phyloP scores from a whole-genome alignment of 805 yeast genomes.

The Schwanniomyces vanrijiae region DNA sequence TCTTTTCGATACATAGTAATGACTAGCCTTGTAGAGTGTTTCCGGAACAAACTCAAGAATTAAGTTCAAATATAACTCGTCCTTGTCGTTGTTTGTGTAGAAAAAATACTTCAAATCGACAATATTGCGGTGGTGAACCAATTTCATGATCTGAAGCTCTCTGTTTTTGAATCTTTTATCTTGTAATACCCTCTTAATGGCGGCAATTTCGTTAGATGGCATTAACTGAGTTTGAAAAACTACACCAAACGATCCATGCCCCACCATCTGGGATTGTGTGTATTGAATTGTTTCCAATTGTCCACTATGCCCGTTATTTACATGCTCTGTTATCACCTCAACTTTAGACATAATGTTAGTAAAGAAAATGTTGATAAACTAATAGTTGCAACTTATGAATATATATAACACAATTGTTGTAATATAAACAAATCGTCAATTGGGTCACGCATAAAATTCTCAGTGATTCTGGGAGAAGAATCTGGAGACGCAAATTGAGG shows the following conservation, averaged over 20 bases:
- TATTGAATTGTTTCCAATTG: constrained; percentile 63
- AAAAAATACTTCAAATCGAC: constrained; percentile 87
- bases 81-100: constrained; percentile 69
- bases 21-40: constrained; percentile 86
- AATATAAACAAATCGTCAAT: neutral
- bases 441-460: constrained; percentile 3
- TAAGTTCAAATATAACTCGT: constrained; percentile 82
- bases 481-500: constrained; percentile 4
- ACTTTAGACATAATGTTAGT: constrained; percentile 43
- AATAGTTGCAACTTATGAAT: neutral
- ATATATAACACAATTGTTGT: neutral
- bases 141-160: constrained; percentile 93
- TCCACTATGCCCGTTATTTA: constrained; percentile 71
- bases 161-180: constrained; percentile 93
- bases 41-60: constrained; percentile 95
- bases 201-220: constrained; percentile 78
- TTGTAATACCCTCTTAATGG: constrained; percentile 94
- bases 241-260: constrained; percentile 99
- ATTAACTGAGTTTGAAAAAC: constrained; percentile 85
- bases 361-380: constrained; percentile 5
- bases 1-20: constrained; percentile 73
- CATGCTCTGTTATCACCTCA: constrained; percentile 60
- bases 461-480: neutral
- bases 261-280: constrained; percentile 85
- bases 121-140: constrained; percentile 80